Evolutionary conservation across 179 eudicot genomes (phyloP), one percentile per base, ranked within the genome.

Genomic region (Camellia oleifera): DNA sequence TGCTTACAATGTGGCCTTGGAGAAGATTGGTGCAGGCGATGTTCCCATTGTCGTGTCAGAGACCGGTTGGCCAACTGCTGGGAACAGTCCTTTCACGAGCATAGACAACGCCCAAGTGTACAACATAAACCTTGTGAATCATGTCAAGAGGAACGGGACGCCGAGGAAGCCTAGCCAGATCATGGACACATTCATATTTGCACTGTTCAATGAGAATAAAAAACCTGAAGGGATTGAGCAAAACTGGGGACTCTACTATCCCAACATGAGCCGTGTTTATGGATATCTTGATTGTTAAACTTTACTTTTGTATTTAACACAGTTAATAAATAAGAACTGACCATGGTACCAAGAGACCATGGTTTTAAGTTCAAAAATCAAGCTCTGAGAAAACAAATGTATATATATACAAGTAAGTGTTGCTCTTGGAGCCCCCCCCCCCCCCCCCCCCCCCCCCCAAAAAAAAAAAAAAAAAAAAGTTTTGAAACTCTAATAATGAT

Each of bases 41-140:
- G 2, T 62, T 17, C 23, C 18, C n/a, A n/a, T 5, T n/a, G 5
- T 4, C 9, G 85, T 86, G 13, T 65, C 78, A 0, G 86, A 88
- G 77, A 86, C 85, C 15, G 89, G 89, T 0, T 88, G 91, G 89
- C 91, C 88, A 32, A 69, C 88, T 0, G 78, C 81, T 9, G 87
- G 88, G 11, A 18, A 77, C 10, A 88, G 84, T 15, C 63, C 58
- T 23, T 13, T 7, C 13, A 69, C 89, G 0, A 80, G 23, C 8
- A 12, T 79, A 13, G 84, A 73, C 61, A 84, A 81, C 42, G 86
- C 80, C 40, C 69, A 32, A 73, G 69, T 69, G 11, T 81, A 85
- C 63, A 72, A 76, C 52, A 77, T 69, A 20, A 87, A 87, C 40
- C 65, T 87, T 69, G 6, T 77, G 13, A 60, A 72, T 6, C 76